These are phyloP conservation scores for Macaranga tanarius DNA, from an alignment of 441 rosid genomes.

Conservation along the genomic window DNA sequence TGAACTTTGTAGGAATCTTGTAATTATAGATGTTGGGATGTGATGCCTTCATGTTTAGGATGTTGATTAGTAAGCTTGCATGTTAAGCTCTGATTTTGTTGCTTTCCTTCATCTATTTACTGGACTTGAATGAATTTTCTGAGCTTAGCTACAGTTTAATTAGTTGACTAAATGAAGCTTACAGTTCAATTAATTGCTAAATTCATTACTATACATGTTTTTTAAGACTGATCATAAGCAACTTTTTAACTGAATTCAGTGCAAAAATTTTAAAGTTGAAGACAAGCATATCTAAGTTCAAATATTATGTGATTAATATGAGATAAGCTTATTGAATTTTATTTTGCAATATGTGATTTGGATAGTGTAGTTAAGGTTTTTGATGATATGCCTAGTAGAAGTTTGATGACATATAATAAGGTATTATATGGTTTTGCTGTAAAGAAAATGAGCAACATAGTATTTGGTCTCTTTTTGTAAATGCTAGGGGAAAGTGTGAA, in stretches of 20 bases:
- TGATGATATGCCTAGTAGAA: constrained; percentile 67
- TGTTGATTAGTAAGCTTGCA: too few relatives aligned
- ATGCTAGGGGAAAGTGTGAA: constrained; percentile 47
- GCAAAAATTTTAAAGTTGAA: constrained; percentile 57
- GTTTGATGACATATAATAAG: constrained; percentile 52
- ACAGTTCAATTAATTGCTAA: too few relatives aligned
- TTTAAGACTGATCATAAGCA: too few relatives aligned
- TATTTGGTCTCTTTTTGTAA: constrained; percentile 33
- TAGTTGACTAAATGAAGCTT: not conserved
- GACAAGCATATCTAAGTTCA: too few relatives aligned
- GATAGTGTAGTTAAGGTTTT: constrained; percentile 51
- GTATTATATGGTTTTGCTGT: constrained; percentile 44
- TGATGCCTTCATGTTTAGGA: too few relatives aligned
- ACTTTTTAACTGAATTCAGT: too few relatives aligned
- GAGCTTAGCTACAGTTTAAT: not conserved
- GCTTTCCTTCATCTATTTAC: not conserved
- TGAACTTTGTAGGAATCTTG: too few relatives aligned
- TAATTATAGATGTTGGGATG: too few relatives aligned
- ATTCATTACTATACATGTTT: too few relatives aligned
- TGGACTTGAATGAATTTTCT: not conserved
- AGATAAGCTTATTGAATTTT: constrained; percentile 51
- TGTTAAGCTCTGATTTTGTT: not conserved
- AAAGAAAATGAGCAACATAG: constrained; percentile 37
- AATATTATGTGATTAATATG: too few relatives aligned
- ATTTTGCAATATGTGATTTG: constrained; percentile 41